Conservation (phyloP, 2,329 filamentous ascomycete genomes). For the Phaeosphaeriaceae sp. region DNA sequence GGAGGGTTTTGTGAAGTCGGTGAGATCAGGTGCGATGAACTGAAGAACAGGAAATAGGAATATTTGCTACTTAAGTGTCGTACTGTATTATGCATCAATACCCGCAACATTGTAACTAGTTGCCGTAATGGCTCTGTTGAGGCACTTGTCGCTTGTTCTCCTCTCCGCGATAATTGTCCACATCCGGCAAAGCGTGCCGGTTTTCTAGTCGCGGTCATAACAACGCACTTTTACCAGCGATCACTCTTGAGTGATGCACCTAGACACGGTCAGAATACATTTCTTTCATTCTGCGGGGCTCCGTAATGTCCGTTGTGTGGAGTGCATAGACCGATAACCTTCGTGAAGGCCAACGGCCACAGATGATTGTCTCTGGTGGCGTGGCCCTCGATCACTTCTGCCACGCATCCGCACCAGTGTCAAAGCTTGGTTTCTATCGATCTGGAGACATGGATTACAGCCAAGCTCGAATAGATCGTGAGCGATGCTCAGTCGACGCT, state of each 20-base stretch:
- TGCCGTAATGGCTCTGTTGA: slow-evolving; percentile 12
- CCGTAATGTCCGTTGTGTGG: background rate
- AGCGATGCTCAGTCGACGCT: too few species aligned
- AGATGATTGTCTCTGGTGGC: too few species aligned
- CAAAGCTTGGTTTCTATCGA: too few species aligned
- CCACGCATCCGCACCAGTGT: too few species aligned
- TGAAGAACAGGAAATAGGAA: background rate
- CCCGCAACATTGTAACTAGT: background rate
- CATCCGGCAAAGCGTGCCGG: slow-evolving; percentile 27
- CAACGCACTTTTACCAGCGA: background rate
- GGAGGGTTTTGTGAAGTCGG: background rate
- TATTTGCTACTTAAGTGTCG: background rate
- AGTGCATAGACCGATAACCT: background rate
- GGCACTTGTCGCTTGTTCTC: slow-evolving; percentile 7
- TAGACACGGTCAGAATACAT: background rate
- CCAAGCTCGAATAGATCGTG: too few species aligned
- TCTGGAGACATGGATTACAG: too few species aligned
- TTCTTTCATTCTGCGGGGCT: background rate
- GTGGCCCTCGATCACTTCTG: too few species aligned
- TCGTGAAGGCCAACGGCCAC: too few species aligned
- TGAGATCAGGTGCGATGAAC: background rate
- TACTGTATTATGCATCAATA: background rate
- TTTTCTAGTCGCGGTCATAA: background rate
- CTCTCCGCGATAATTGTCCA: slow-evolving; percentile 25
- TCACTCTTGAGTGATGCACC: background rate